These are phyloP conservation scores for Epichloe scottii DNA, from an alignment of 2,329 filamentous ascomycete genomes.

Conservation along the genomic window DNA sequence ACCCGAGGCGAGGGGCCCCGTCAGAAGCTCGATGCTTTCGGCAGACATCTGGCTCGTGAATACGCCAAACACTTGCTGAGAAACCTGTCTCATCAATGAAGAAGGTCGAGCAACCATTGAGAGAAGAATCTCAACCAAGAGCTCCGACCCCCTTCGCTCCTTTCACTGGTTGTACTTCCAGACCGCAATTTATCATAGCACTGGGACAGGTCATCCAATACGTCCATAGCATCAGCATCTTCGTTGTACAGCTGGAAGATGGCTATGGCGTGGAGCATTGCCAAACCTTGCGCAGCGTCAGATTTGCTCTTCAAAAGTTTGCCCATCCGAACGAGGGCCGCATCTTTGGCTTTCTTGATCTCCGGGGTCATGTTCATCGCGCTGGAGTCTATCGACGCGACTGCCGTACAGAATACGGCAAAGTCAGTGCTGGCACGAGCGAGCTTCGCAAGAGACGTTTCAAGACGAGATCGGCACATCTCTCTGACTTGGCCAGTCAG, in stretches of 20 bases:
- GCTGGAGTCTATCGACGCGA: conserved; percentile 39
- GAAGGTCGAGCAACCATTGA: conserved; percentile 81
- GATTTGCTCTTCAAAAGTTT: conserved; percentile 35
- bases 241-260: conserved; percentile 85
- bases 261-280: conserved; percentile 70
- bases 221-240: conserved; percentile 71
- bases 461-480: conserved; percentile 43
- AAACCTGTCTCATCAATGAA: conserved; percentile 70
- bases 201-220: conserved; percentile 68
- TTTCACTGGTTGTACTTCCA: conserved; percentile 29
- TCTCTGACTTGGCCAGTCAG: conserved; percentile 40
- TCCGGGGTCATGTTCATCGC: conserved; percentile 43
- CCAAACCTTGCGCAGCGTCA: conserved; percentile 48
- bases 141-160: conserved; percentile 50
- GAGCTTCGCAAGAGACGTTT: conserved; percentile 45
- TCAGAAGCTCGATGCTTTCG: conserved; percentile 54
- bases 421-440: conserved; percentile 41
- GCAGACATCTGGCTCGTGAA: conserved; percentile 66
- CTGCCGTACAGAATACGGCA: conserved; percentile 38
- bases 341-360: conserved; percentile 38
- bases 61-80: conserved; percentile 74
- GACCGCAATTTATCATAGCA: conserved; percentile 57
- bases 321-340: conserved; percentile 38
- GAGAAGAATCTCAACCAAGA: conserved; percentile 79
- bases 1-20: conserved; percentile 60